Percentiles rank a stretch among this genome's conserved stretches.
Evolutionary conservation across 495 filamentous ascomycete species (phyloP).

Genomic region (Evernia prunastri): DNA sequence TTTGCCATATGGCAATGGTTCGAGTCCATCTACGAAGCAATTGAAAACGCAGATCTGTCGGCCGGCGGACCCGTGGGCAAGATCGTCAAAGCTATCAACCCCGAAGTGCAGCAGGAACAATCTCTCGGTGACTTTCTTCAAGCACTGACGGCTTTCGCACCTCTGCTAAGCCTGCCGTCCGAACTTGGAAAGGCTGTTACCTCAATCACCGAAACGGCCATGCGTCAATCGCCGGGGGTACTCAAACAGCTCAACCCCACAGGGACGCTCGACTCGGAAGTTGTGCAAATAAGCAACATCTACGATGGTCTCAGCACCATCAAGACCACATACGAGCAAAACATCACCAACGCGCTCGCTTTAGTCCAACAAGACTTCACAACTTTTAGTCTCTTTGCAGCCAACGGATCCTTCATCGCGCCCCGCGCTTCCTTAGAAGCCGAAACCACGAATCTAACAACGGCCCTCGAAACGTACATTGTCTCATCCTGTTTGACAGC

Average conservation of each 20-base stretch:
- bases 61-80: constrained; percentile 10
- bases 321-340: constrained; percentile 15
- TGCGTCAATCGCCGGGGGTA: constrained; percentile 17
- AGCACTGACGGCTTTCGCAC: constrained; percentile 13
- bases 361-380: constrained; percentile 20
- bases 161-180: neutral
- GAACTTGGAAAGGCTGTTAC: neutral
- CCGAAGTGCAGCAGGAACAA: neutral
- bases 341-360: constrained; percentile 19
- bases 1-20: constrained; percentile 22
- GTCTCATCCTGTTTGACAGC: constrained; percentile 16
- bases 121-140: constrained; percentile 7
- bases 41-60: constrained; percentile 8
- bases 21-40: constrained; percentile 13
- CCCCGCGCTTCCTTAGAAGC: constrained; percentile 15
- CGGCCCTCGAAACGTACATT: constrained; percentile 19
- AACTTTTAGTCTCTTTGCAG: constrained; percentile 14
- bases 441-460: constrained; percentile 16
- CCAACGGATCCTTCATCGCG: constrained; percentile 19
- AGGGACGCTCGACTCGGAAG: constrained; percentile 8
- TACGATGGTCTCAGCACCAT: constrained; percentile 14
- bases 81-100: constrained; percentile 14
- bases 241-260: constrained; percentile 10
- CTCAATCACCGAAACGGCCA: constrained; percentile 10
- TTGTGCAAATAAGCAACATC: constrained; percentile 10